A percentile compares a stretch with the other conserved stretches of the same genome.
Conservation (phyloP, 768 basidiomycete species). For the Pleurotus djamor region DNA sequence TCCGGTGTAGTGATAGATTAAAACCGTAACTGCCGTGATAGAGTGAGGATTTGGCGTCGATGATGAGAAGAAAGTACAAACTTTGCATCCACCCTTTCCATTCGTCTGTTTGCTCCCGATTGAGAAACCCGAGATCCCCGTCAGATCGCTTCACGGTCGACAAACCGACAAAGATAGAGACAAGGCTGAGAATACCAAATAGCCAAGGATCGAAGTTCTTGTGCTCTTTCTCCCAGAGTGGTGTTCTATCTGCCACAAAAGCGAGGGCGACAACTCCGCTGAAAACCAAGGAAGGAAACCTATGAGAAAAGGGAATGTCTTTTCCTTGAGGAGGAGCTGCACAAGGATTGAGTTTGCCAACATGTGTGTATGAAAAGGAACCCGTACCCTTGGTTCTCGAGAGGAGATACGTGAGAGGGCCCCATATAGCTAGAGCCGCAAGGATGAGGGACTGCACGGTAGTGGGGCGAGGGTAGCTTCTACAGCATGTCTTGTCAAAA, state of each 20-base stretch:
- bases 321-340: conserved; percentile 19
- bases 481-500: conserved; percentile 79
- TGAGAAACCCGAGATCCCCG: conserved; percentile 86
- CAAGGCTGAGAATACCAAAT: conserved; percentile 60
- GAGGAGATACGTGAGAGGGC: conserved; percentile 44
- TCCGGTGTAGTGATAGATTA: conserved; percentile 91
- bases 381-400: conserved; percentile 15
- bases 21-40: conserved; percentile 62
- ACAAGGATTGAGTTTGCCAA: neutral
- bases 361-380: neutral
- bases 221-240: conserved; percentile 86
- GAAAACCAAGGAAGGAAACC: conserved; percentile 55
- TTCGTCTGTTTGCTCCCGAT: conserved; percentile 92
- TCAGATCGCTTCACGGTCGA: conserved; percentile 66
- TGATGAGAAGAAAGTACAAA: conserved; percentile 29
- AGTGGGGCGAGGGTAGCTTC: conserved; percentile 67
- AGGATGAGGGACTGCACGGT: conserved; percentile 55
- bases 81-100: conserved; percentile 99
- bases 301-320: conserved; percentile 15
- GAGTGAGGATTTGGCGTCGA: conserved; percentile 8
- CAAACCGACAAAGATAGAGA: conserved; percentile 55
- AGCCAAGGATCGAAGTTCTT: conserved; percentile 75
- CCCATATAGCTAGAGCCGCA: conserved; percentile 41
- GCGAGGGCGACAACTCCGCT: conserved; percentile 67
- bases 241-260: conserved; percentile 82